Percentiles rank a stretch among this genome's conserved stretches.
phyloP scores from a whole-genome alignment of 176 grass and related monocot species.

The Avena eriantha region DNA sequence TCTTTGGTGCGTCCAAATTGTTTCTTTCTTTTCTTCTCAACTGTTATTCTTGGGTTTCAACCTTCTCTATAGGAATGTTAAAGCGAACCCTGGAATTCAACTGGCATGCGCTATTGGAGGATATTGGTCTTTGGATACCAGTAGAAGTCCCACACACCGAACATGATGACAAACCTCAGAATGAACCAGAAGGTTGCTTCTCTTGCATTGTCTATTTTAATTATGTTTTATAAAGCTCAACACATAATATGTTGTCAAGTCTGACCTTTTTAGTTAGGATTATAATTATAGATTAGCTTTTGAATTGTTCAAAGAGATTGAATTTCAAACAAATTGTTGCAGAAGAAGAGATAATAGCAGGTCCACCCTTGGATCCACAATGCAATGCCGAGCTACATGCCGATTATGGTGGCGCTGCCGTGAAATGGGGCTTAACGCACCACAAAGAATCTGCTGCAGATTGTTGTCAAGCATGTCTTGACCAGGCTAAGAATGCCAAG shows the following conservation, averaged over 20 bases:
- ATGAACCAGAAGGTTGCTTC: conserved; percentile 87
- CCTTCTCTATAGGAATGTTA: conserved; percentile 61
- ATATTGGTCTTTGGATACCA: conserved; percentile 87
- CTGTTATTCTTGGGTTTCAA: conserved; percentile 35
- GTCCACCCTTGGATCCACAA: conserved; percentile 71
- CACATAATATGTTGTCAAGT: neutral
- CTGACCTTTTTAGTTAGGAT: neutral
- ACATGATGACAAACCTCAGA: conserved; percentile 82
- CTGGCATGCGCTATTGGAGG: conserved; percentile 70
- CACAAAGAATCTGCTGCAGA: conserved; percentile 93
- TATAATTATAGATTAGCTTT: conserved; percentile 9
- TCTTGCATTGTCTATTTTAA: conserved; percentile 2
- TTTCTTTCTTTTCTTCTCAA: neutral
- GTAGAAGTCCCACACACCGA: conserved; percentile 59
- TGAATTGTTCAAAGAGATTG: neutral
- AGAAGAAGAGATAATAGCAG: conserved; percentile 92
- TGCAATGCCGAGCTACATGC: conserved; percentile 84
- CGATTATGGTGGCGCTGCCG: conserved; percentile 83
- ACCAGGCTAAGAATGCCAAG: conserved; percentile 86
- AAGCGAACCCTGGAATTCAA: conserved; percentile 68
- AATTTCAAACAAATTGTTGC: conserved; percentile 30
- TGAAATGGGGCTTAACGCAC: conserved; percentile 97
- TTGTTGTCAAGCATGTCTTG: conserved; percentile 93
- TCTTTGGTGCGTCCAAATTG: neutral
- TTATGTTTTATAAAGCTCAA: conserved; percentile 28